Evolutionary conservation across 306 rosid genomes (phyloP).

Genomic region (Sechiopsis laciniata): DNA sequence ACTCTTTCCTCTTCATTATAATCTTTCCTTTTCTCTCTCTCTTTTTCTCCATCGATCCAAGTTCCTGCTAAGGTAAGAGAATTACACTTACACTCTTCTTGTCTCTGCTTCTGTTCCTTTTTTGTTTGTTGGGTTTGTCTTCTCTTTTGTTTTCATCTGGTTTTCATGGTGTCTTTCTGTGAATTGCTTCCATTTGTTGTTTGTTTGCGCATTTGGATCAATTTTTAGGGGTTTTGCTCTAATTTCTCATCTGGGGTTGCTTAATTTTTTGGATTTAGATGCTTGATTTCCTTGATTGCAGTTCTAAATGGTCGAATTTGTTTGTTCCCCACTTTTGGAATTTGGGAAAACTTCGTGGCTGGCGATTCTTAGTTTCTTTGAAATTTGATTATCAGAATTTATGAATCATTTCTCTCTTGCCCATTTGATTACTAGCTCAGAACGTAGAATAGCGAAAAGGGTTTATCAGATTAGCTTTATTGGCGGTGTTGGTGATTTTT

Average conservation of each 20-base stretch:
- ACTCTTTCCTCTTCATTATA: slow-evolving; percentile 9
- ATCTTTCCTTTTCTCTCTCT: background rate
- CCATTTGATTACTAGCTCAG: background rate
- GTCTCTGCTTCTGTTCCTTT: background rate
- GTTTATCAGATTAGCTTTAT: background rate
- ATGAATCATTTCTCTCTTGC: background rate
- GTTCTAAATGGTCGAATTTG: background rate
- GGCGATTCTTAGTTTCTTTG: background rate
- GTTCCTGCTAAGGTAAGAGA: slow-evolving; percentile 10
- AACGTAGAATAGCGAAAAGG: background rate
- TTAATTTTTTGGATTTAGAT: background rate
- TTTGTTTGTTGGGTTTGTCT: slow-evolving; percentile 20
- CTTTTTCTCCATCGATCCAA: background rate
- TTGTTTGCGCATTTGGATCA: background rate
- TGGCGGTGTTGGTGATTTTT: slow-evolving; percentile 1
- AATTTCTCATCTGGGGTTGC: slow-evolving; percentile 20
- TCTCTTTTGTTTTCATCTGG: background rate
- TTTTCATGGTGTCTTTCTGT: background rate
- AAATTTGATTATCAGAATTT: background rate
- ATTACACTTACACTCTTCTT: background rate
- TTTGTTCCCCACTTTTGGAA: background rate
- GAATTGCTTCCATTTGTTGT: background rate
- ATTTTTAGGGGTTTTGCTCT: background rate
- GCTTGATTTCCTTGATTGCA: background rate
- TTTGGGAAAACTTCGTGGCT: background rate